Base-by-base conservation (phyloP, 225 moss, liverwort and hornwort genomes). In the Marchantia paleacea region DNA sequence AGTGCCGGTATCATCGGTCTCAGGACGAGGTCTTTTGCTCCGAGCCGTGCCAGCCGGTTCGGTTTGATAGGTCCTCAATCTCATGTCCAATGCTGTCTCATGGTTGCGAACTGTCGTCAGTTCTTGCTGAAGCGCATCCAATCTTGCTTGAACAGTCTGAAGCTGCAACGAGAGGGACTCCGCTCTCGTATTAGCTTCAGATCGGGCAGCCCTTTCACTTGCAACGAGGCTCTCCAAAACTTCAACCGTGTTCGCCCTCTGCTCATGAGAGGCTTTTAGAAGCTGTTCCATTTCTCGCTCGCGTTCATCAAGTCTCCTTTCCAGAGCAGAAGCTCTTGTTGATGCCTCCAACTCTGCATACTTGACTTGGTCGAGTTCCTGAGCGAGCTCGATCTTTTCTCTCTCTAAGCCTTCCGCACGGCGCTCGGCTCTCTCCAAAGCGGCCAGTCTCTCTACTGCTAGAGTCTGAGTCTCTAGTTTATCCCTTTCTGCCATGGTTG, bases 241-340 rank as follows among this genome's bases (percentile, higher is more conserved):
- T 82, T 90, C 89, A 10, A 96, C 91, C 9, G 93, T 96, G 85
- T 89, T 90, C 12, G 93, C 92, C 24, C 92, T 86, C 81, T 96
- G 95, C 75, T 91, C 93, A 7, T 78, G 89, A 31, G 90, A 91
- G 39, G 92, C 84, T 73, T 90, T 84, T 28, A 95, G 77, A n/a
- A 93, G 81, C 3, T 84, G 82, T 79, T 92, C 93, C 92, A 96
- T 96, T 86, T 96, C 93, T 31, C 81, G 87, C 80, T 96, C 93
- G 48, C 95, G 74, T 39, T 96, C 92, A 52, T 93, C 92, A 29
- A 91, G 86, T 55, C 89, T 87, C 64, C 78, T 87, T 82, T 93
- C 95, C 81, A 95, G 73, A 31, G 83, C 49, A 71, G 86, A 76
- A 52, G 89, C 87, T 74, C 92, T 84, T 12, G 85, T 22, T 64